These are phyloP conservation scores for Lichtheimia hyalospora DNA, from an alignment of 371 early-diverging fungal species.

Conservation along the genomic window DNA sequence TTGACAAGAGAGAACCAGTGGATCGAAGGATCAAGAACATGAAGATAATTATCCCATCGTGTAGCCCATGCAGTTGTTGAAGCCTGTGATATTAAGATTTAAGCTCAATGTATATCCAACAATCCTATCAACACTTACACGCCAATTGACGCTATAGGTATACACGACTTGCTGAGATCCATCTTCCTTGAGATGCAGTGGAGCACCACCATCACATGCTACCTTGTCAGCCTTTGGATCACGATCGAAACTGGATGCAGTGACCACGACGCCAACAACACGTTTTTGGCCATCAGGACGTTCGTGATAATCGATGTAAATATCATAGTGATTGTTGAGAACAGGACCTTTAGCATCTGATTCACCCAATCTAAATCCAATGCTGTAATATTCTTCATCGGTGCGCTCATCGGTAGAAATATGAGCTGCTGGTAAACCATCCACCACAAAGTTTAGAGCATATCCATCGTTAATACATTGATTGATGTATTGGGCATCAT, in stretches of 20 bases:
- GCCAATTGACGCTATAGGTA: slow-evolving; percentile 85
- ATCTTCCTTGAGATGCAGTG: slow-evolving; percentile 15
- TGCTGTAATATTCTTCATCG: slow-evolving; percentile 61
- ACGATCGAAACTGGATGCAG: slow-evolving; percentile 50
- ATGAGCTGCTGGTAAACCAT: slow-evolving; percentile 87
- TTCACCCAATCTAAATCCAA: slow-evolving; percentile 74
- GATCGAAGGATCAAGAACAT: slow-evolving; percentile 77
- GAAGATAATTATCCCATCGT: slow-evolving; percentile 90
- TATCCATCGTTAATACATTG: slow-evolving; percentile 79
- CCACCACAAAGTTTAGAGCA: slow-evolving; percentile 76
- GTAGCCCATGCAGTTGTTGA: slow-evolving; percentile 82
- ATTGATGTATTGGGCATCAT: slow-evolving; percentile 82
- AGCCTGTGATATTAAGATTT: slow-evolving; percentile 19
- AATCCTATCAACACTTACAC: slow-evolving; percentile 34
- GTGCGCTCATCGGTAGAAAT: slow-evolving; percentile 26
- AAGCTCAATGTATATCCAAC: neutral
- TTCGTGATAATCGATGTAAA: slow-evolving; percentile 82
- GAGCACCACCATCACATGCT: neutral
- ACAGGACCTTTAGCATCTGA: slow-evolving; percentile 11
- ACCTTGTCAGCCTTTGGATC: neutral
- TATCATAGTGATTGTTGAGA: slow-evolving; percentile 90
- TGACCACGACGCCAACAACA: slow-evolving; percentile 88
- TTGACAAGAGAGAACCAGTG: slow-evolving; percentile 79
- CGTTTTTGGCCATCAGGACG: slow-evolving; percentile 61
- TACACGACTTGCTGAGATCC: slow-evolving; percentile 55